Base-by-base conservation (phyloP, 2,329 filamentous ascomycete genomes). In the Ploettnerulaceae sp. region DNA sequence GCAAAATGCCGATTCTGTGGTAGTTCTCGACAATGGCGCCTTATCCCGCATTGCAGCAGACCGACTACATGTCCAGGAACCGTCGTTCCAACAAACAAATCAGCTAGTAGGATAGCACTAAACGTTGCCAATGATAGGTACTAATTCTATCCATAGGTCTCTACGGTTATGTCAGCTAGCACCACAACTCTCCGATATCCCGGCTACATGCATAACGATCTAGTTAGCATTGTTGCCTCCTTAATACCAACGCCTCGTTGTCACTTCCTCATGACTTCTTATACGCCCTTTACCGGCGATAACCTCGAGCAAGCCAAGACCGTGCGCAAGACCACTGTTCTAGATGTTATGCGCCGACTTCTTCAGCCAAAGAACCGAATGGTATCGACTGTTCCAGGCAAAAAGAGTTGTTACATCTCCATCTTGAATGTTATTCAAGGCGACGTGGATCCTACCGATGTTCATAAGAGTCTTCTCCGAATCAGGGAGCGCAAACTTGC, bases 201-300 rank as follows among this genome's bases (percentile, higher is more conserved):
- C 1, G 93, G 93, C 29, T 98, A 98, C 70, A 98, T 98, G 93
- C 93, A 98, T 74, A 98, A 98, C 67, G 93, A 98, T 64, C 83
- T 98, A 12, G 90, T 95, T 63, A 93, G 91, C 67, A 97, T 98
- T 60, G 78, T 98, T 48, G 93, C 94, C 18, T 95, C 89, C 15
- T 77, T 98, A 32, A 97, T 98, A 52, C 93, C 93, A 1, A 98
- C 91, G 0, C 94, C 93, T 7, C 84, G 93, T 58, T 95, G 90
- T 65, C 94, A 98, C 71, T 98, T 98, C 77, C 76, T 98, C 49
- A 95, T 96, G 82, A 98, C 93, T 4, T 89, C 91, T 33, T 98
- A 98, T 71, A 98, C 93, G 0, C 93, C 93, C 5, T 98, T 98
- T 64, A 97, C 93, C 0, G 88, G 89, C 51, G 89, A 96, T 65